Percentiles rank a stretch among this genome's conserved stretches.
Evolutionary conservation across 2,329 filamentous ascomycete species (phyloP).

Genomic region (Aspergillus costaricaensis): DNA sequence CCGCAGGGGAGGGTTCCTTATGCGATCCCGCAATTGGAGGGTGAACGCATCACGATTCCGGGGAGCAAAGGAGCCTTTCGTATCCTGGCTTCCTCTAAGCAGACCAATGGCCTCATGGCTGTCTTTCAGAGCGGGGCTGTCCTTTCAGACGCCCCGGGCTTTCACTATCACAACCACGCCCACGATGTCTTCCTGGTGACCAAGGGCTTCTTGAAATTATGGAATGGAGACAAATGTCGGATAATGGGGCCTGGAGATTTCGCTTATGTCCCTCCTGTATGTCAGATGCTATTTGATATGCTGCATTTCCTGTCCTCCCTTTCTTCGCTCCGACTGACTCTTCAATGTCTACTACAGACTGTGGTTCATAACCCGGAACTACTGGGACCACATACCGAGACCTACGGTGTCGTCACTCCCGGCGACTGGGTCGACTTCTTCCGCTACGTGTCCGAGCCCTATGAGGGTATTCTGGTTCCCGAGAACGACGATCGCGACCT

Average conservation of each 20-base stretch:
- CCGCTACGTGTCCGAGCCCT: constrained; percentile 58
- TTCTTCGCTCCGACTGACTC: neutral
- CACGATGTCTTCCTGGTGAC: constrained; percentile 61
- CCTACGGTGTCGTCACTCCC: constrained; percentile 57
- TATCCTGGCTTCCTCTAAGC: constrained; percentile 54
- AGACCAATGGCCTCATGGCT: constrained; percentile 54
- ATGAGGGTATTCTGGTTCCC: constrained; percentile 53
- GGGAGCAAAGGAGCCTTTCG: constrained; percentile 56
- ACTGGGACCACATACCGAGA: constrained; percentile 57
- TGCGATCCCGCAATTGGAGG: constrained; percentile 53
- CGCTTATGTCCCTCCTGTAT: constrained; percentile 59
- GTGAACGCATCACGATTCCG: constrained; percentile 55
- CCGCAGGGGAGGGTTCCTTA: constrained; percentile 46
- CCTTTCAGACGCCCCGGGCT: constrained; percentile 45
- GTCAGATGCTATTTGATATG: constrained; percentile 10
- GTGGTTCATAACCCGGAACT: constrained; percentile 60
- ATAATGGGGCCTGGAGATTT: constrained; percentile 59
- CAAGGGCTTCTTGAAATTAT: constrained; percentile 59
- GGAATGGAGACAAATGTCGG: constrained; percentile 59
- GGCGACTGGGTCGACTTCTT: constrained; percentile 65
- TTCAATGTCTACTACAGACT: constrained; percentile 34
- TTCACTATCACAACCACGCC: constrained; percentile 59
- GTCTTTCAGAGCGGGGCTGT: constrained; percentile 55
- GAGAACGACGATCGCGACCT: constrained; percentile 56
- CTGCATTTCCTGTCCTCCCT: neutral